These are phyloP conservation scores for Moesziomyces aphidis DNA, from an alignment of 1,284 basidiomycete species.

Conservation along the genomic window DNA sequence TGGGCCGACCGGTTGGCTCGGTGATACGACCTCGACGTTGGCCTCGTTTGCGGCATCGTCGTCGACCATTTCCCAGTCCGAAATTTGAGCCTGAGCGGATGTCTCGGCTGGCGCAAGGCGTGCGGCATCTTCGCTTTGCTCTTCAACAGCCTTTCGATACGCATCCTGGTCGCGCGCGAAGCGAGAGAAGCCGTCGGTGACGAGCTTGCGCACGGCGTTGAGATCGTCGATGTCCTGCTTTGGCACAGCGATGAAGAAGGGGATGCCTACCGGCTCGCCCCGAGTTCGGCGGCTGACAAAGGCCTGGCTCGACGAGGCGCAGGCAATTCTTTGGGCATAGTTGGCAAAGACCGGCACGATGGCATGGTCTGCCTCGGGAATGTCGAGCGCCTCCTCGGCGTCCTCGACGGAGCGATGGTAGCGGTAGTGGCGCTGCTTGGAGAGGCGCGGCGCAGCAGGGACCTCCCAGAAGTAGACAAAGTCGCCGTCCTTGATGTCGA, in stretches of 20 bases:
- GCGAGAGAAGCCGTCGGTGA: constrained; percentile 47
- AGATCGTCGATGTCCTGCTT: constrained; percentile 41
- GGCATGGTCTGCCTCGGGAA: constrained; percentile 49
- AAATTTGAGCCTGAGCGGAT: constrained; percentile 12
- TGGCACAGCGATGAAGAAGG: constrained; percentile 63
- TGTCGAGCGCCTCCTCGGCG: constrained; percentile 34
- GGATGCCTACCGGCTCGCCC: constrained; percentile 51
- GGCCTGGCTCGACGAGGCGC: constrained; percentile 24
- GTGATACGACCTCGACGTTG: constrained; percentile 27
- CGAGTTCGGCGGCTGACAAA: constrained; percentile 41
- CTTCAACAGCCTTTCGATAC: constrained; percentile 20
- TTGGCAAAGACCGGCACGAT: constrained; percentile 61
- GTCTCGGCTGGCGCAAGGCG: neutral
- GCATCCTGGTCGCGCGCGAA: constrained; percentile 28
- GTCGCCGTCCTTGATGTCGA: constrained; percentile 58
- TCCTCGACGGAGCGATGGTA: constrained; percentile 49
- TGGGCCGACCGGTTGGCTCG: constrained; percentile 9
- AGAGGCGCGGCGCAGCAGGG: constrained; percentile 28
- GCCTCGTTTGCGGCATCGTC: constrained; percentile 17
- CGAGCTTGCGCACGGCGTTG: constrained; percentile 38
- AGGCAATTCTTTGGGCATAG: constrained; percentile 11
- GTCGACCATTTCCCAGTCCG: constrained; percentile 52
- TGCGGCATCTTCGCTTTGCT: neutral
- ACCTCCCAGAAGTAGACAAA: constrained; percentile 62
- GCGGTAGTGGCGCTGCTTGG: constrained; percentile 40